Base-by-base conservation (phyloP, 768 basidiomycete species). In the Serendipita sp. region DNA sequence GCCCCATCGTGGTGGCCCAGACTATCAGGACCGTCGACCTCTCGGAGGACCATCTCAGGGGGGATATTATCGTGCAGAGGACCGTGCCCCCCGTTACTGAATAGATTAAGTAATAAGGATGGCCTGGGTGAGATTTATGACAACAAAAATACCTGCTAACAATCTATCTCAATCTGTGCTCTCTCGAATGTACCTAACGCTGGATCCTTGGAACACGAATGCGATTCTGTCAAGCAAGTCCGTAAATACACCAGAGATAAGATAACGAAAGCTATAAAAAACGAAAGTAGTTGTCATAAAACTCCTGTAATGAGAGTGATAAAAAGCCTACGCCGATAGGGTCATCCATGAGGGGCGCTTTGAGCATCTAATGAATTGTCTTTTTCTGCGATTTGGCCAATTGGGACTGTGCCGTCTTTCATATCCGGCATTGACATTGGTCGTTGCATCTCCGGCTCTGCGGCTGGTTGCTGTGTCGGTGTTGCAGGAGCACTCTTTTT, bases 371-470 rank as follows among this genome's bases (percentile, higher is more conserved):
- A 23, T 31, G 48, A 23, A 10, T 5, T 31, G 18, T 52, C 16
- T 23, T 52, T 31, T 16, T 52, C 31, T 31, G 27, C 55, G 36
- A 34, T 27, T 18, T 60, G 16, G 16, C 31, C 52, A 15, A 16
- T 13, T 15, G 2, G 27, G 11, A 2, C 4, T 60, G 27, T 23
- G 10, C n/a, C n/a, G 8, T 60, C 55, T 34, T 60, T 60, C 55
- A 60, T 60, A 29, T 60, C 55, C 10, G 55, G 55, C 55, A 60
- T 23, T 10, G 29, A 33, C 55, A 60, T 60, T 31, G 55, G 55
- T n/a, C 55, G 55, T 18, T 27, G 33, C 36, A 31, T n/a, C 8
- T 60, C 55, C 13, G 55, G 55, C 34, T 16, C 16, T 27, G 27
- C 18, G 18, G 16, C 27, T n/a, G 55, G 55, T 60, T 27, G 29